These are phyloP conservation scores for Macadamia tetraphylla DNA, from an alignment of 164 flowering plant species.

Conservation along the genomic window DNA sequence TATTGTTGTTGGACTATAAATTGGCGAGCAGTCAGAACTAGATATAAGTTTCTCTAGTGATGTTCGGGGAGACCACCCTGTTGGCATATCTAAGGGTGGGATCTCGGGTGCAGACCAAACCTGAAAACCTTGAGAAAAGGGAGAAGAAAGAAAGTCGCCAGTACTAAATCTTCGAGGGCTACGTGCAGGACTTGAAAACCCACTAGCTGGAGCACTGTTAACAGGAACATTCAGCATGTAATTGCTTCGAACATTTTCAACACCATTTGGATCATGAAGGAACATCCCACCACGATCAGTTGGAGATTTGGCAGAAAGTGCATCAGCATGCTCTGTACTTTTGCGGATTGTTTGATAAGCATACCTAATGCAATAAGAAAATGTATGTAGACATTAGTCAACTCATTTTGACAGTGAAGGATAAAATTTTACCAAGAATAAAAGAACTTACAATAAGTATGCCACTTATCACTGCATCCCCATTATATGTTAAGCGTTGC, in stretches of 20 bases:
- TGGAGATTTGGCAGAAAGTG: conserved; percentile 11
- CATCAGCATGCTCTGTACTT: conserved; percentile 16
- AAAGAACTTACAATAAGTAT: not conserved
- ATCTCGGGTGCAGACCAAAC: conserved; percentile 69
- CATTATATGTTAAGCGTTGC: no score
- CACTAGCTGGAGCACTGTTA: conserved; percentile 60
- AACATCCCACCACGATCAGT: conserved; percentile 17
- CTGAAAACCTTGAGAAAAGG: conserved; percentile 29
- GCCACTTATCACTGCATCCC: not conserved
- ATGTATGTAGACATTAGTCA: not conserved
- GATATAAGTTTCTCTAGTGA: conserved; percentile 28
- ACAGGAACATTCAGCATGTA: conserved; percentile 30
- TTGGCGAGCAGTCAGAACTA: conserved; percentile 48
- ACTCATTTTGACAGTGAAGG: not conserved
- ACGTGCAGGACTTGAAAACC: conserved; percentile 48
- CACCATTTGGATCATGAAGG: conserved; percentile 16
- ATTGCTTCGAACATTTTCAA: conserved; percentile 14
- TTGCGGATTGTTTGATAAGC: conserved; percentile 14
- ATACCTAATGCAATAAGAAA: conserved; percentile 21
- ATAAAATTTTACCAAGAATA: not conserved
- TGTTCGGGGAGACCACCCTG: conserved; percentile 30
- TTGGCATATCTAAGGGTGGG: conserved; percentile 21
- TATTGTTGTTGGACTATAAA: conserved; percentile 38
- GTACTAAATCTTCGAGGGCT: conserved; percentile 49
- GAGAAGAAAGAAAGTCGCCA: conserved; percentile 24